A percentile compares a stretch with the other conserved stretches of the same genome.
Conservation (phyloP, 2,329 filamentous ascomycete genomes). For the Aspergillus tubingensis region DNA sequence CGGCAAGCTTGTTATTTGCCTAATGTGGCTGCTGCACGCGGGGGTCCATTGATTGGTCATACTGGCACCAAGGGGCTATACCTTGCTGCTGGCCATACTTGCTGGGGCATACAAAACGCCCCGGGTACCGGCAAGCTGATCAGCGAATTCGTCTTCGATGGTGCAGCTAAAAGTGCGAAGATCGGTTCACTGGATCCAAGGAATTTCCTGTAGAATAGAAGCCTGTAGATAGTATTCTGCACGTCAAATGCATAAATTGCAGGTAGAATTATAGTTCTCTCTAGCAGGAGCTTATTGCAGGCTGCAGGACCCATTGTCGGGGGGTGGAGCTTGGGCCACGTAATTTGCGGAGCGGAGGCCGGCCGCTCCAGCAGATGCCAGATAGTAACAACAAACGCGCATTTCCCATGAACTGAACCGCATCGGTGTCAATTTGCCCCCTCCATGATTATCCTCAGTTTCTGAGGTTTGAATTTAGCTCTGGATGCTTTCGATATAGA, state of each 20-base stretch:
- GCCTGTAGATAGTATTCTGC: not conserved
- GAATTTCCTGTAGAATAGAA: conserved; percentile 48
- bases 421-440: conserved; percentile 1
- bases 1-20: conserved; percentile 94
- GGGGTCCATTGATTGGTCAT: conserved; percentile 76
- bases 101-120: conserved; percentile 97
- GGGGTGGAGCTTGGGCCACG: conserved; percentile 36
- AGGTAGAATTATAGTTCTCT: not conserved
- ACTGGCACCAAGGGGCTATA: conserved; percentile 73
- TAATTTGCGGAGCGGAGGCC: conserved; percentile 33
- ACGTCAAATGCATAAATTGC: not conserved
- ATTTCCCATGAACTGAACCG: conserved; percentile 19
- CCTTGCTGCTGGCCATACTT: conserved; percentile 88
- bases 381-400: conserved; percentile 23
- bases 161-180: conserved; percentile 66
- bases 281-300: conserved; percentile 1
- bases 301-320: conserved; percentile 3
- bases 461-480: conserved; percentile 15
- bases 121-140: conserved; percentile 82
- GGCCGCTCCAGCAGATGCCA: conserved; percentile 19
- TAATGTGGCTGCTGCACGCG: conserved; percentile 59
- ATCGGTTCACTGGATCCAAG: conserved; percentile 68
- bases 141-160: conserved; percentile 77
- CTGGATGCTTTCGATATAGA: conserved; percentile 25
- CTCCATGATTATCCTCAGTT: conserved; percentile 20